phyloP scores from a whole-genome alignment of 257 asterid genomes.

The Solanum ossicruentum region DNA sequence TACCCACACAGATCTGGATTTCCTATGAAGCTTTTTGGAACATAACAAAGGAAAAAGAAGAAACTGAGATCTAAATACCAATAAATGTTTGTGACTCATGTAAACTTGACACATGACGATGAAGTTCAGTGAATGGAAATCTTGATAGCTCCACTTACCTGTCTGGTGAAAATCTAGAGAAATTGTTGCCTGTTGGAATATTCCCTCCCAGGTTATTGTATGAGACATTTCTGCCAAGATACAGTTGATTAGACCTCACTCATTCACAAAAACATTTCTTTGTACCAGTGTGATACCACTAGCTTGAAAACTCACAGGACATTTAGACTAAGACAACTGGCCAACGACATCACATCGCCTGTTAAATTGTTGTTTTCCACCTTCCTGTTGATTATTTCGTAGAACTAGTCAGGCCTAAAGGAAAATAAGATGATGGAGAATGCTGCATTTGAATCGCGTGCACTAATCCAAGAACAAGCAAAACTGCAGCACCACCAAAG shows the following conservation, averaged over 20 bases:
- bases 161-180: conserved; percentile 77
- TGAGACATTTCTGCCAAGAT: conserved; percentile 61
- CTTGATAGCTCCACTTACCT: conserved; percentile 19
- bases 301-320: conserved; percentile 45
- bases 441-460: background rate
- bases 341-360: conserved; percentile 60
- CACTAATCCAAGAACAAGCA: background rate
- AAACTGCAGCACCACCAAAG: background rate
- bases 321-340: conserved; percentile 61
- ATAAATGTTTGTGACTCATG: background rate
- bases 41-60: background rate
- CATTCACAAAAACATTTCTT: background rate
- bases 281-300: background rate
- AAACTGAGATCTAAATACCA: background rate
- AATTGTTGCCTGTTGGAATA: conserved; percentile 79
- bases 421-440: background rate
- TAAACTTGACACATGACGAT: background rate
- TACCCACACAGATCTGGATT: conserved; percentile 81
- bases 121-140: background rate
- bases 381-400: conserved; percentile 26
- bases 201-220: conserved; percentile 68
- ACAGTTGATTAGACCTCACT: background rate
- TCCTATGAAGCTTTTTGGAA: conserved; percentile 28
- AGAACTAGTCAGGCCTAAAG: background rate
- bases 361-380: conserved; percentile 75